phyloP scores from a whole-genome alignment of 2,329 filamentous ascomycete species.

The Byssochlamys sp. region DNA sequence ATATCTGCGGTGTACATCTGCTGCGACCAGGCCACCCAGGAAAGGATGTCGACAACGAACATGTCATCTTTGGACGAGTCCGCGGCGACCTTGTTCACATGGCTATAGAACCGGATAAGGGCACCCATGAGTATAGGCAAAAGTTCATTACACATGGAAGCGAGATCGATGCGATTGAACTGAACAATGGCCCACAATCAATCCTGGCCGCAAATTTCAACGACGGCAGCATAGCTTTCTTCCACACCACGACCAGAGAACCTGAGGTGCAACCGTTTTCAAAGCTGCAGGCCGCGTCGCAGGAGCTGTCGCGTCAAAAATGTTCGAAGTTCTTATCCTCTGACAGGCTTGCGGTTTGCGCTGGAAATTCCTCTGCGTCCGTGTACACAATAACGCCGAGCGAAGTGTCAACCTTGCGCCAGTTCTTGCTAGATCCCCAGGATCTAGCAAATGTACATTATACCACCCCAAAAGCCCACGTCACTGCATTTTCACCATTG shows the following conservation, averaged over 20 bases:
- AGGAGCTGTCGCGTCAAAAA: conserved; percentile 29
- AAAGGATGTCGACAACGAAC: conserved; percentile 28
- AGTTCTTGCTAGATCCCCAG: conserved; percentile 30
- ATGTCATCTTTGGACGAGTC: conserved; percentile 48
- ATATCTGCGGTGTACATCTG: conserved; percentile 50
- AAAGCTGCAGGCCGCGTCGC: conserved; percentile 12
- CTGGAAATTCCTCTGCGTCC: conserved; percentile 35
- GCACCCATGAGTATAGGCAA: conserved; percentile 21
- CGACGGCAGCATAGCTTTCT: conserved; percentile 42
- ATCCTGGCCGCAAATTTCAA: conserved; percentile 45
- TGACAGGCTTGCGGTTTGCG: conserved; percentile 43
- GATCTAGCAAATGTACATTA: conserved; percentile 15
- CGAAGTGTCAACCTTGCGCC: conserved; percentile 29
- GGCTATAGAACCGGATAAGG: conserved; percentile 24
- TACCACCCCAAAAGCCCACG: conserved; percentile 13
- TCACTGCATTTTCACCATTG: conserved; percentile 31
- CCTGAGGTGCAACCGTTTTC: conserved; percentile 29
- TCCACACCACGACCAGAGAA: conserved; percentile 26
- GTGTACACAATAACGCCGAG: conserved; percentile 44
- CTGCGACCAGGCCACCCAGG: conserved; percentile 35
- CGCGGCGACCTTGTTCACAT: conserved; percentile 42
- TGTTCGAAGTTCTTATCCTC: conserved; percentile 46
- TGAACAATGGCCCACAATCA: conserved; percentile 32
- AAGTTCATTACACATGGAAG: conserved; percentile 37
- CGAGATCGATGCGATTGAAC: conserved; percentile 40